Evolutionary conservation across 352 stramenopile genomes (phyloP), one percentile per base, ranked within the genome.

Genomic region (Globisporangium parvum): DNA sequence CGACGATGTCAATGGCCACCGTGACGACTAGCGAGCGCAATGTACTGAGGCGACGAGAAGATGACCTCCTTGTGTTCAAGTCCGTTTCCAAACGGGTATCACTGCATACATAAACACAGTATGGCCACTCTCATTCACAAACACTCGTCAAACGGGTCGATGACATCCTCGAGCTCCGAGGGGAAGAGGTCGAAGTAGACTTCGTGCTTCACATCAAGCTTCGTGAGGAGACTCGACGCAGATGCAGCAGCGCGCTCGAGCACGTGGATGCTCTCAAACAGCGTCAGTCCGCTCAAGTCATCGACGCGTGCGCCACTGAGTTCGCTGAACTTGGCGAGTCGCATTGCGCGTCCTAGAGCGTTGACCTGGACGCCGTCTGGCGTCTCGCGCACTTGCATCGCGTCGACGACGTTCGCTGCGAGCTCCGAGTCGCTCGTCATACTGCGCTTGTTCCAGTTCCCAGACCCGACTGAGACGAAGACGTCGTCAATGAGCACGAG

Each of bases 401-500:
- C 60, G 53, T 85, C 75, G 20, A 88, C 63, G 20, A 88, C 60
- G 51, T 73, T 77, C 20, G 75, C 62, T 26, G 63, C 74, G 41
- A 89, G 79, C 58, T 89, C 77, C 45, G 72, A 72, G 64, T 88
- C 78, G 41, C 65, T 80, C 41, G 76, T 86, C 66, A 91, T 85
- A 50, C 78, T 95, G 31, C 90, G 83, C 49, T 93, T 84, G 62
- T 97, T 97, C 67, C 95, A 97, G 70, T 97, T 97, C 47, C 85
- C 75, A 26, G 84, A 96, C 10, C 90, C 87, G 49, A 97, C 77
- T 0, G 91, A 85, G 39, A 84, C 65, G 47, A 88, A 85, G 46
- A 88, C 77, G 54, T 97, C 90, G 62, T 97, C 91, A 21, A 90
- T 55, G 47, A 93, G 65, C 47, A 95, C 48, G 20, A 91, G 50